Percentiles rank a stretch among this genome's conserved stretches.
Conservation (phyloP, 2,329 filamentous ascomycete genomes). For the Didymosphaeria variabile region DNA sequence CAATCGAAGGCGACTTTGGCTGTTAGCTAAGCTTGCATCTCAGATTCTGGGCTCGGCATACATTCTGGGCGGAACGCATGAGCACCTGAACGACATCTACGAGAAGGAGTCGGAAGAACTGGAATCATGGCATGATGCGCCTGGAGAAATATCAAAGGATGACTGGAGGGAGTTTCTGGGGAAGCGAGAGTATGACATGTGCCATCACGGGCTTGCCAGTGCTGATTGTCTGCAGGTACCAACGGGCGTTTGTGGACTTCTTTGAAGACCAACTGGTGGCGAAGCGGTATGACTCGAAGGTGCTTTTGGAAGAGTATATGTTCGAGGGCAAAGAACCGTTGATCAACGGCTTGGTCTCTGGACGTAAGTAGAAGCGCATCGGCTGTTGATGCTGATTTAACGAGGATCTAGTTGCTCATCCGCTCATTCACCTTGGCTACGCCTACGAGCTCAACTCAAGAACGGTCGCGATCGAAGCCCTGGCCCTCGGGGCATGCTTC, state of each 20-base stretch:
- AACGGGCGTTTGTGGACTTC: conserved; percentile 91
- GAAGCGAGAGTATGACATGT: conserved; percentile 65
- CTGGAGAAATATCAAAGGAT: conserved; percentile 79
- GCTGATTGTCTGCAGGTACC: conserved; percentile 65
- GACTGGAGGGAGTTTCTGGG: conserved; percentile 92
- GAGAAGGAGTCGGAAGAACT: conserved; percentile 76
- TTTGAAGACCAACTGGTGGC: conserved; percentile 89
- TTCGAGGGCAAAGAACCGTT: conserved; percentile 78
- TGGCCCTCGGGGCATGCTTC: conserved; percentile 72
- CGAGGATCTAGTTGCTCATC: conserved; percentile 74
- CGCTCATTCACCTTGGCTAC: conserved; percentile 94
- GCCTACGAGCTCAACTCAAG: conserved; percentile 87
- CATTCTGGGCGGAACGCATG: conserved; percentile 76
- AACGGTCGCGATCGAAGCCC: conserved; percentile 87
- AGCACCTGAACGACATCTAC: conserved; percentile 82
- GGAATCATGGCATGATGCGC: conserved; percentile 84
- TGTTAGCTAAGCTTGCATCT: conserved; percentile 40
- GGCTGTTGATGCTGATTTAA: conserved; percentile 20
- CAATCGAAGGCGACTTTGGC: conserved; percentile 23
- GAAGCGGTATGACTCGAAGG: conserved; percentile 84
- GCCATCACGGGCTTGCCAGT: not conserved
- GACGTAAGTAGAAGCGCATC: conserved; percentile 65
- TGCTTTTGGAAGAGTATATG: conserved; percentile 78
- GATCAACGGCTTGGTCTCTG: conserved; percentile 80
- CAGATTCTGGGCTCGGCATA: conserved; percentile 84